A percentile compares a stretch with the other conserved stretches of the same genome.
phyloP scores from a whole-genome alignment of 2,329 filamentous ascomycete genomes.

The Alternaria infectoria region DNA sequence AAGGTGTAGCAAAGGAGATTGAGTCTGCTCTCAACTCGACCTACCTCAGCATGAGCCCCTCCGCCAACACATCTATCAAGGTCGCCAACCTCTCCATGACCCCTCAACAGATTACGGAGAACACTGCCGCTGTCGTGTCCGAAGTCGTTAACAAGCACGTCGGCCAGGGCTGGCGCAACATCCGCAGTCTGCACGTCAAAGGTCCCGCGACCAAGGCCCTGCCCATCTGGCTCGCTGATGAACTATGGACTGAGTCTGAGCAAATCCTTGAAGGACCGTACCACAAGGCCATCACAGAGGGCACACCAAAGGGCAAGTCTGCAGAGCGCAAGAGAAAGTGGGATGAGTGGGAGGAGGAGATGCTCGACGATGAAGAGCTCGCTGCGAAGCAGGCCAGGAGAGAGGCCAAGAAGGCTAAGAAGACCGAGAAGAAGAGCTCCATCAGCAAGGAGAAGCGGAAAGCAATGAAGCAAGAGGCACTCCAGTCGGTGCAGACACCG shows the following conservation, averaged over 20 bases:
- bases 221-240: slow-evolving; percentile 92
- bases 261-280: slow-evolving; percentile 68
- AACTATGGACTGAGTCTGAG: slow-evolving; percentile 83
- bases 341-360: slow-evolving; percentile 48
- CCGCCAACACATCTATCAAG: slow-evolving; percentile 79
- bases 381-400: slow-evolving; percentile 46
- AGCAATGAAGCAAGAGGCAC: slow-evolving; percentile 57
- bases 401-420: slow-evolving; percentile 59
- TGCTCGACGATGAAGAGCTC: slow-evolving; percentile 44
- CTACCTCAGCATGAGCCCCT: slow-evolving; percentile 78
- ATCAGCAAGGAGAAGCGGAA: slow-evolving; percentile 57
- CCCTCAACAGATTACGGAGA: slow-evolving; percentile 77
- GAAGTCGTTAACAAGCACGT: slow-evolving; percentile 77
- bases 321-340: slow-evolving; percentile 47
- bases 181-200: slow-evolving; percentile 88
- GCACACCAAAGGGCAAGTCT: slow-evolving; percentile 26
- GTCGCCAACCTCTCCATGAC: slow-evolving; percentile 79
- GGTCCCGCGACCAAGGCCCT: slow-evolving; percentile 84
- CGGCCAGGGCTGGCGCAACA: slow-evolving; percentile 84
- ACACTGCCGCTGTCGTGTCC: slow-evolving; percentile 72
- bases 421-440: slow-evolving; percentile 37
- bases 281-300: slow-evolving; percentile 35
- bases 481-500: slow-evolving; percentile 51
- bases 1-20: slow-evolving; percentile 79
- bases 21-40: slow-evolving; percentile 77